A percentile compares a stretch with the other conserved stretches of the same genome.
phyloP scores from a whole-genome alignment of 805 yeast genomes.

The Spathaspora hagerdaliae region DNA sequence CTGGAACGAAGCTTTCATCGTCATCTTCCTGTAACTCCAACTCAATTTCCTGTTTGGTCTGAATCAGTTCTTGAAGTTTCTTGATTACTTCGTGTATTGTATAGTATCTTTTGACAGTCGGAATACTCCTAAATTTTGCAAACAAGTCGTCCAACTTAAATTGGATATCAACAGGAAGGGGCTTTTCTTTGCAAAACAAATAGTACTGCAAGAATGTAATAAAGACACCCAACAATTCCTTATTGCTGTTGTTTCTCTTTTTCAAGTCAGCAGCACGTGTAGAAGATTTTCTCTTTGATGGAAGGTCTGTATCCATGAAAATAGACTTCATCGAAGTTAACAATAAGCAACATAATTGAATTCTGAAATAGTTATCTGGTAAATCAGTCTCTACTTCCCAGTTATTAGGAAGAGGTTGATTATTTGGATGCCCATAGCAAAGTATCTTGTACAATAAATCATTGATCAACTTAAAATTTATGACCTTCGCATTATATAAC shows the following conservation, averaged over 20 bases:
- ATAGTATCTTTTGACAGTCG: slow-evolving; percentile 30
- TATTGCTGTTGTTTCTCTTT: slow-evolving; percentile 8
- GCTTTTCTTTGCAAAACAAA: slow-evolving; percentile 53
- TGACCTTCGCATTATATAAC: slow-evolving; percentile 44
- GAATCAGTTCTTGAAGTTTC: slow-evolving; percentile 28
- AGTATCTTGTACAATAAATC: slow-evolving; percentile 54
- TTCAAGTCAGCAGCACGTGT: neutral
- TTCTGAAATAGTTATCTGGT: slow-evolving; percentile 67
- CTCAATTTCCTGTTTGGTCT: slow-evolving; percentile 9
- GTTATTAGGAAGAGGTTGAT: slow-evolving; percentile 50
- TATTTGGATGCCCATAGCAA: slow-evolving; percentile 61
- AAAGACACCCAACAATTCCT: slow-evolving; percentile 25
- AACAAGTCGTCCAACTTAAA: slow-evolving; percentile 48
- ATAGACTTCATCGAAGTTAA: slow-evolving; percentile 15
- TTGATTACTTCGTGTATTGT: slow-evolving; percentile 41
- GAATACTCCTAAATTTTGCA: slow-evolving; percentile 21
- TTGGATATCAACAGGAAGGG: slow-evolving; percentile 60
- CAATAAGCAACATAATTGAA: slow-evolving; percentile 45
- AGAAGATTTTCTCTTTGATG: slow-evolving; percentile 2
- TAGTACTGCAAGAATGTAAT: slow-evolving; percentile 70
- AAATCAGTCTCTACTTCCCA: slow-evolving; percentile 48
- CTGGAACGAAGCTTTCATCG: slow-evolving; percentile 13
- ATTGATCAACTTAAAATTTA: slow-evolving; percentile 44
- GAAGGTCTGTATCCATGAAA: slow-evolving; percentile 4
- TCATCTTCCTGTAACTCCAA: slow-evolving; percentile 8